Evolutionary conservation across 2,329 filamentous ascomycete species (phyloP).

Genomic region (Grosmannia huntii): DNA sequence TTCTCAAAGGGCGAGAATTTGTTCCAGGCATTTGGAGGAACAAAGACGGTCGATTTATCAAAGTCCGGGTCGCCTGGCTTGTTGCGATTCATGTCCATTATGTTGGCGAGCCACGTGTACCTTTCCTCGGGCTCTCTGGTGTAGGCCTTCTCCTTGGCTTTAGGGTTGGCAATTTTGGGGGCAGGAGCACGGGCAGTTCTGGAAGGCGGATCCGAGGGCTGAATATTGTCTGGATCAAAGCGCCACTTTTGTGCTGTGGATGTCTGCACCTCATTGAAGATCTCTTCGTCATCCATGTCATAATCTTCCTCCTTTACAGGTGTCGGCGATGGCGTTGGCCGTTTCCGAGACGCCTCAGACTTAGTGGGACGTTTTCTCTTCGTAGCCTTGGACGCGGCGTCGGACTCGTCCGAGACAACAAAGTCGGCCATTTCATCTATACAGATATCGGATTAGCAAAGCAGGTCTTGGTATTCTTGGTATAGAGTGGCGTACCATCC

Average conservation of each 20-base stretch:
- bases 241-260: conserved; percentile 79
- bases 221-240: conserved; percentile 37
- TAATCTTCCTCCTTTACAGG: conserved; percentile 22
- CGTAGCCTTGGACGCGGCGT: conserved; percentile 48
- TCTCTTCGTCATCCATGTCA: conserved; percentile 36
- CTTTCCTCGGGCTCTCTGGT: conserved; percentile 72
- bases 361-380: conserved; percentile 63
- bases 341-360: conserved; percentile 44
- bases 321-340: conserved; percentile 38
- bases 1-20: conserved; percentile 92
- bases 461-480: background rate
- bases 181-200: conserved; percentile 11
- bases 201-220: conserved; percentile 16
- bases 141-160: conserved; percentile 55
- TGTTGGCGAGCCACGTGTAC: conserved; percentile 81
- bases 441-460: conserved; percentile 6
- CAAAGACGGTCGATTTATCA: conserved; percentile 80
- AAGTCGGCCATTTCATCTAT: conserved; percentile 74
- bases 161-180: conserved; percentile 18
- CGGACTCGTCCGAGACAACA: conserved; percentile 74
- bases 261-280: conserved; percentile 42
- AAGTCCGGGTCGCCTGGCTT: conserved; percentile 72
- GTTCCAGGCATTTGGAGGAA: conserved; percentile 66
- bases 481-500: conserved; percentile 32
- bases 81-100: conserved; percentile 74